Evolutionary conservation across 2,329 filamentous ascomycete species (phyloP).

Genomic region (Fusarium newnesense): DNA sequence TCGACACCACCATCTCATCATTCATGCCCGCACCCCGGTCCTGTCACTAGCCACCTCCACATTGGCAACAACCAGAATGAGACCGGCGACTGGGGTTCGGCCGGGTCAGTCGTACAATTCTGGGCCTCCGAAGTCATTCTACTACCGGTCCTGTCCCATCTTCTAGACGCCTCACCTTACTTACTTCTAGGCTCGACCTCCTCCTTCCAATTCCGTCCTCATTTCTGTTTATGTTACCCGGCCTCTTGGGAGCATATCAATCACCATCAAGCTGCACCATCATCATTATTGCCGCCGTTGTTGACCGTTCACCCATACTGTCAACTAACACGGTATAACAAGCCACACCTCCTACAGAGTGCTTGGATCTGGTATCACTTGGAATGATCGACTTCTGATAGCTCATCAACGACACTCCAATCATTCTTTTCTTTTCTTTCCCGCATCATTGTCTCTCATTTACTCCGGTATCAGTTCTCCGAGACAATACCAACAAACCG

Average conservation of each 20-base stretch:
- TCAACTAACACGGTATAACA: conserved; percentile 9
- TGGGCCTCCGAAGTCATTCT: conserved; percentile 39
- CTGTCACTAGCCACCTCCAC: conserved; percentile 48
- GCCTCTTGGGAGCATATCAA: conserved; percentile 27
- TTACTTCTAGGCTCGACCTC: conserved; percentile 43
- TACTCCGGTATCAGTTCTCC: background rate
- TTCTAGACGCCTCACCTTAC: conserved; percentile 40
- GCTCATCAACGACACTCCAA: background rate
- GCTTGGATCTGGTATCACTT: conserved; percentile 14
- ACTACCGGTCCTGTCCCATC: conserved; percentile 38
- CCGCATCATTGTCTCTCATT: background rate
- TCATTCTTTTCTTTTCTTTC: background rate
- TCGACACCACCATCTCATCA: conserved; percentile 46
- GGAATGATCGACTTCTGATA: conserved; percentile 17
- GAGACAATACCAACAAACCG: background rate
- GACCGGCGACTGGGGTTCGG: conserved; percentile 43
- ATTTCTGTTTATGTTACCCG: conserved; percentile 29
- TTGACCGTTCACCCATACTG: conserved; percentile 19
- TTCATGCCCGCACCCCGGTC: conserved; percentile 44
- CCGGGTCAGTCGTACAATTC: conserved; percentile 46
- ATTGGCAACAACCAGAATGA: conserved; percentile 45
- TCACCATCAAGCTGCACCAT: conserved; percentile 12
- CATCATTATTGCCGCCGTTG: conserved; percentile 10
- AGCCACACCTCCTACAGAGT: conserved; percentile 15
- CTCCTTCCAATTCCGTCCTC: conserved; percentile 36